These are phyloP conservation scores for Sporodiniella umbellata DNA, from an alignment of 371 early-diverging fungal genomes.

Conservation along the genomic window DNA sequence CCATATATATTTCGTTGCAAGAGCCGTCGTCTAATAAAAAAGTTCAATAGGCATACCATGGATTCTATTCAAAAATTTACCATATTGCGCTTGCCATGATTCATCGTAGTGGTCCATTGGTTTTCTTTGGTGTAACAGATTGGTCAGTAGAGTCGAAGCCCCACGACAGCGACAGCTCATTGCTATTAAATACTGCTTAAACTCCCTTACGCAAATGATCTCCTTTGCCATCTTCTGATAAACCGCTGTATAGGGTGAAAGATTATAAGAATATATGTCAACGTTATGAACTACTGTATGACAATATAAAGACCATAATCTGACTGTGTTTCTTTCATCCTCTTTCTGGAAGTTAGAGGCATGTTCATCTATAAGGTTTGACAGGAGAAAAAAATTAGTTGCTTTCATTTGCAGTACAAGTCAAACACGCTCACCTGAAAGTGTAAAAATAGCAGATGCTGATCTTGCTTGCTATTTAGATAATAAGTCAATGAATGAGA, in stretches of 20 bases:
- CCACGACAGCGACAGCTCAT: conserved; percentile 70
- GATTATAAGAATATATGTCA: conserved; percentile 66
- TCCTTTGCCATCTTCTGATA: conserved; percentile 67
- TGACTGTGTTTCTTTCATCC: conserved; percentile 57
- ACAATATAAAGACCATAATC: conserved; percentile 65
- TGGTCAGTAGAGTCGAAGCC: conserved; percentile 64
- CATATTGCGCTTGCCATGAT: conserved; percentile 78
- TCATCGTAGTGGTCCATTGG: conserved; percentile 58
- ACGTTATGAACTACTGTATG: conserved; percentile 46
- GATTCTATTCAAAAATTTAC: conserved; percentile 15
- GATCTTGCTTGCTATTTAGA: conserved; percentile 33
- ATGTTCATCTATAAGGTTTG: conserved; percentile 47
- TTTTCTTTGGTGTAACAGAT: conserved; percentile 62
- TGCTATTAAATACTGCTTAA: conserved; percentile 69
- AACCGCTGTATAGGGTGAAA: conserved; percentile 64
- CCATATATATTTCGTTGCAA: conserved; percentile 68
- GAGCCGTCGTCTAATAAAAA: conserved; percentile 53
- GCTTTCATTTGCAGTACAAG: no score
- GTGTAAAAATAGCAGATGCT: conserved; percentile 49
- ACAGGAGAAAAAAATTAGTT: no score
- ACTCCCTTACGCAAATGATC: conserved; percentile 67
- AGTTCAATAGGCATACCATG: neutral
- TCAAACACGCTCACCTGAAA: conserved; percentile 34
- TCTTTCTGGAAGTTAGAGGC: conserved; percentile 41
- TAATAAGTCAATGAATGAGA: neutral